Evolutionary conservation across 169 alveolate species (phyloP).

Genomic region (Hepatocystis sp.): DNA sequence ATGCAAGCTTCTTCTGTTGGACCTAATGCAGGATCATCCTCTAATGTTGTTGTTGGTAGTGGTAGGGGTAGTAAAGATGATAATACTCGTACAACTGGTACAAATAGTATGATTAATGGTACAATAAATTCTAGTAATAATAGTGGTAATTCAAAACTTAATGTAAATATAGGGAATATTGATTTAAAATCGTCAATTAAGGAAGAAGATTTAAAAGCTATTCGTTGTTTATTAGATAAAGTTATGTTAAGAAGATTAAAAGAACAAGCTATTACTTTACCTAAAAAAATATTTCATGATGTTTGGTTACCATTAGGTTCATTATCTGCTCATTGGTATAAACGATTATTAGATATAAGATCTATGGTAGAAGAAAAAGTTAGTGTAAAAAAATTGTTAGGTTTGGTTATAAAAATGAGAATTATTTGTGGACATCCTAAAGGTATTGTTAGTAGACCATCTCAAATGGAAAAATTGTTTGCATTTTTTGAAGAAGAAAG

Average conservation of each 20-base stretch:
- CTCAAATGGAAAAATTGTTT: conserved; percentile 87
- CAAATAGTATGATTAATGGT: too few species aligned
- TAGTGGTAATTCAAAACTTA: conserved; percentile 15
- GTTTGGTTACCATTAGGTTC: conserved; percentile 93
- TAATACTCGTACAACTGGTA: too few species aligned
- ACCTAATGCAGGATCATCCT: too few species aligned
- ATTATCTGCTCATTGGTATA: conserved; percentile 88
- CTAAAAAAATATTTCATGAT: conserved; percentile 90
- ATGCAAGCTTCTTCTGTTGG: conserved; percentile 73
- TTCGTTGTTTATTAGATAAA: conserved; percentile 85
- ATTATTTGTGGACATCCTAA: conserved; percentile 92
- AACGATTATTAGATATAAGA: conserved; percentile 85
- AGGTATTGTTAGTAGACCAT: conserved; percentile 88
- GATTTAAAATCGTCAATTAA: conserved; percentile 78
- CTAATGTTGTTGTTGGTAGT: too few species aligned
- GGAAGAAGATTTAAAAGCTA: conserved; percentile 86
- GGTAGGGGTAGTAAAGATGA: too few species aligned
- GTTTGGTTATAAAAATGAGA: conserved; percentile 93
- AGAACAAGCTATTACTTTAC: conserved; percentile 92
- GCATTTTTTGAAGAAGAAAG: conserved; percentile 84
- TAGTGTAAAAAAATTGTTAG: conserved; percentile 88
- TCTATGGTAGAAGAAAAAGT: conserved; percentile 86
- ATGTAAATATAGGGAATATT: conserved; percentile 46
- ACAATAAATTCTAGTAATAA: conserved; percentile 6
- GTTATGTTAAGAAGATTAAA: conserved; percentile 91